phyloP scores from a whole-genome alignment of 1,284 basidiomycete species.

The Microbotryum violaceum region DNA sequence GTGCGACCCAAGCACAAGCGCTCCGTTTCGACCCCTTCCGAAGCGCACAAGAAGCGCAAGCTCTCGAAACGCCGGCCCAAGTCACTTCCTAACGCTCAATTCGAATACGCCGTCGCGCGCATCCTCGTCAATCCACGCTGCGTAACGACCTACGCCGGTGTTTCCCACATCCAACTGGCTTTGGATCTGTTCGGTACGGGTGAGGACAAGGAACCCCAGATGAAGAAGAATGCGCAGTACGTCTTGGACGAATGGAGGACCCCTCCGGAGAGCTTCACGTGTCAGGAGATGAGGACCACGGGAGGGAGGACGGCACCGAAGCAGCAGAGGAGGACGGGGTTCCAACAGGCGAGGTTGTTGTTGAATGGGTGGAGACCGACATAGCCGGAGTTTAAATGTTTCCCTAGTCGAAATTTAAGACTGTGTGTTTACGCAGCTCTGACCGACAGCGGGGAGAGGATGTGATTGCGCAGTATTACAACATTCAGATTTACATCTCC shows the following conservation, averaged over 20 bases:
- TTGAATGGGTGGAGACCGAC: conserved; percentile 32
- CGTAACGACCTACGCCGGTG: conserved; percentile 91
- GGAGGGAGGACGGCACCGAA: conserved; percentile 69
- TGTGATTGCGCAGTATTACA: too few relatives aligned
- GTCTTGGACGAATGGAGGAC: conserved; percentile 86
- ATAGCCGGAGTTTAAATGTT: conserved; percentile 1
- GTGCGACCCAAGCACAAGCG: not conserved
- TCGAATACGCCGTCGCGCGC: conserved; percentile 60
- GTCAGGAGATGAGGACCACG: conserved; percentile 73
- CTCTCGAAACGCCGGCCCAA: conserved; percentile 25
- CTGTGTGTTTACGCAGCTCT: too few relatives aligned
- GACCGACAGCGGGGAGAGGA: too few relatives aligned
- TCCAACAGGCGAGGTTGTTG: conserved; percentile 42
- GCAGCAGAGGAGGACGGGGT: conserved; percentile 75
- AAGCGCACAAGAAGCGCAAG: conserved; percentile 50
- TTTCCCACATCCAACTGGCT: conserved; percentile 84
- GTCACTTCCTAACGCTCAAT: conserved; percentile 75
- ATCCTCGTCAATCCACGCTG: conserved; percentile 91
- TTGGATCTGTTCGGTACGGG: conserved; percentile 77
- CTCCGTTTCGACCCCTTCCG: not conserved
- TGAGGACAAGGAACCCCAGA: conserved; percentile 50
- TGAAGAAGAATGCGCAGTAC: conserved; percentile 53
- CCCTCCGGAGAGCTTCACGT: conserved; percentile 89
- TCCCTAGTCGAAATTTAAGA: too few relatives aligned
- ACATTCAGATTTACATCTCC: too few relatives aligned